A percentile compares a stretch with the other conserved stretches of the same genome.
phyloP scores from a whole-genome alignment of 2,329 filamentous ascomycete genomes.

The Colletotrichum sp. region DNA sequence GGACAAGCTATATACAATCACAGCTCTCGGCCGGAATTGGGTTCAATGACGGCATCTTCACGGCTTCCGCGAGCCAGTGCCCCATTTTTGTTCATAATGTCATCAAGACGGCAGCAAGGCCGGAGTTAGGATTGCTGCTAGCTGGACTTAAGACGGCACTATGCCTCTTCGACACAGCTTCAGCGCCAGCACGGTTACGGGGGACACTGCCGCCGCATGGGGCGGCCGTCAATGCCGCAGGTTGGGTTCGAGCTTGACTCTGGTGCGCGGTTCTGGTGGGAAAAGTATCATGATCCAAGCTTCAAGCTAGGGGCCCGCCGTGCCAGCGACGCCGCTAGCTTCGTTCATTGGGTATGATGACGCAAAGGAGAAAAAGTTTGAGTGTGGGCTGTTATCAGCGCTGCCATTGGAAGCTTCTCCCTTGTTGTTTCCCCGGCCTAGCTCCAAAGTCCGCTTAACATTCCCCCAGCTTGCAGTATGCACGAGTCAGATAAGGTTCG shows the following conservation, averaged over 20 bases:
- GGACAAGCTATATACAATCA: not conserved
- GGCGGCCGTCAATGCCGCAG: not conserved
- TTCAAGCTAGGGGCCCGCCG: not conserved
- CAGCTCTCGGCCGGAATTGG: not conserved
- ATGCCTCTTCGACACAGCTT: not conserved
- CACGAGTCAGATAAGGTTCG: slow-evolving; percentile 6
- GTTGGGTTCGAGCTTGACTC: not conserved
- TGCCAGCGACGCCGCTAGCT: not conserved
- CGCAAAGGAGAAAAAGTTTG: not conserved
- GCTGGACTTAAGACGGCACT: slow-evolving; percentile 11
- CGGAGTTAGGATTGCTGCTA: slow-evolving; percentile 2
- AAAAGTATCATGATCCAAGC: not conserved
- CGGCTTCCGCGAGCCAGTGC: not conserved
- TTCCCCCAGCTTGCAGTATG: not conserved
- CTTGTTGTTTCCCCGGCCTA: not conserved
- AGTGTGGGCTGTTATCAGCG: not conserved
- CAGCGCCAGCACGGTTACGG: not conserved
- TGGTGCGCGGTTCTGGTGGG: not conserved
- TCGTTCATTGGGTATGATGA: not conserved
- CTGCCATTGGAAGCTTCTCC: not conserved
- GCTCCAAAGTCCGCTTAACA: not conserved
- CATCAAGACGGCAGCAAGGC: not conserved
- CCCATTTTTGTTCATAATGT: not conserved
- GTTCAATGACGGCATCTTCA: slow-evolving; percentile 16
- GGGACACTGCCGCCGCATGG: not conserved